Conservation (phyloP, 2,329 filamentous ascomycete species). For the Penicillium sp. region DNA sequence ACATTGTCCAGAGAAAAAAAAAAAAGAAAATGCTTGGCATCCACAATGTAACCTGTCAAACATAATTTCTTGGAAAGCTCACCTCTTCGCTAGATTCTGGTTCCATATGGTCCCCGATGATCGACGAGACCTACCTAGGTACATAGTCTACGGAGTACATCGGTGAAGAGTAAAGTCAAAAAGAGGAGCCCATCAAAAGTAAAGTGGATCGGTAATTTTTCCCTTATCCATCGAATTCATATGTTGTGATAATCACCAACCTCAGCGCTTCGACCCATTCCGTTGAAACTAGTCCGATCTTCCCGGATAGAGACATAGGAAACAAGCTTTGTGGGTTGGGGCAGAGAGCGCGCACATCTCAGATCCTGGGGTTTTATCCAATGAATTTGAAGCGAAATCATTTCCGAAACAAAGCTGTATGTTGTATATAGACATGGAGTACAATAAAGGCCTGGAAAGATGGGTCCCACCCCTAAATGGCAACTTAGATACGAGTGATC, state of each 20-base stretch:
- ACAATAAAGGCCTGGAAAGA: background rate
- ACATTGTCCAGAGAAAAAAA: background rate
- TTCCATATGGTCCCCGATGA: background rate
- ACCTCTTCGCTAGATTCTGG: background rate
- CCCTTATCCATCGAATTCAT: background rate
- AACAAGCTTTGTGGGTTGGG: conserved; percentile 20
- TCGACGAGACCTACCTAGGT: conserved; percentile 1
- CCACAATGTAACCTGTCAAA: conserved; percentile 6
- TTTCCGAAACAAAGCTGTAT: background rate
- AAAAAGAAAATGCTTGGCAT: background rate
- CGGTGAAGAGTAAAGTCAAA: background rate
- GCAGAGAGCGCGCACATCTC: background rate
- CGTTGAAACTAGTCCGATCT: conserved; percentile 12
- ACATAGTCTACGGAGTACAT: background rate
- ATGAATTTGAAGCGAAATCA: background rate
- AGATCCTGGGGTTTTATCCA: background rate
- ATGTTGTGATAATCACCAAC: background rate
- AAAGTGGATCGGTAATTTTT: conserved; percentile 2
- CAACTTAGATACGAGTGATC: conserved; percentile 21
- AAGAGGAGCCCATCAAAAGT: background rate
- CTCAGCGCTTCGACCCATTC: conserved; percentile 2
- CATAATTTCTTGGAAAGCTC: background rate
- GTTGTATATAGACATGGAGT: background rate
- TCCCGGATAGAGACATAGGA: conserved; percentile 2
- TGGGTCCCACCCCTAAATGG: background rate